A percentile compares a stretch with the other conserved stretches of the same genome.
Conservation (phyloP, 352 stramenopile genomes). For the Phytopythium boreale region DNA sequence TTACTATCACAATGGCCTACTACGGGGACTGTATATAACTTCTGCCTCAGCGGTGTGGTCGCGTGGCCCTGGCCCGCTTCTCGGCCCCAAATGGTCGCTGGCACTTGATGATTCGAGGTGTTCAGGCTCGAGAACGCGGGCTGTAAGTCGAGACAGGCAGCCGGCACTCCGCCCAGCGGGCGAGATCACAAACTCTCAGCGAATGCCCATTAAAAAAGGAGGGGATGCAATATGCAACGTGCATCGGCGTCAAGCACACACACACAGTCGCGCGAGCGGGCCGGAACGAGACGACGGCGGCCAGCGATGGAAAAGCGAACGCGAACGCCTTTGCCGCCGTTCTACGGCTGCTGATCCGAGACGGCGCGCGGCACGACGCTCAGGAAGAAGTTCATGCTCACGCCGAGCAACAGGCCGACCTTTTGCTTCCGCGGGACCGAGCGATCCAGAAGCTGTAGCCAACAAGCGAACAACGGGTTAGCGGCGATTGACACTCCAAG, state of each 20-base stretch:
- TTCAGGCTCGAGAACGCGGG: not conserved
- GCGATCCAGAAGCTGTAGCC: conserved; percentile 68
- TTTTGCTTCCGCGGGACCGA: conserved; percentile 87
- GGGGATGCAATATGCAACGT: conserved; percentile 6
- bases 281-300: not conserved
- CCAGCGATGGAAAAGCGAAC: not conserved
- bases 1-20: conserved; percentile 5
- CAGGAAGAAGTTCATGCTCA: conserved; percentile 90
- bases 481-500: not conserved
- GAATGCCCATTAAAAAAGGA: not conserved
- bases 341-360: conserved; percentile 50
- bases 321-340: not conserved
- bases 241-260: conserved; percentile 3
- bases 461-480: conserved; percentile 4
- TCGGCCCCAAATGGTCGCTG: not conserved
- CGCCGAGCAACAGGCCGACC: conserved; percentile 76
- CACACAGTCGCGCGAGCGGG: conserved; percentile 1
- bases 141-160: not conserved
- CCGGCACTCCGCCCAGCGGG: not conserved
- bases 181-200: not conserved
- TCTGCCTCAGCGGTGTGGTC: not conserved
- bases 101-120: not conserved
- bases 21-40: not conserved
- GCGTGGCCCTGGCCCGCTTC: not conserved
- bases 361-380: conserved; percentile 82